Conservation (phyloP, 805 yeast genomes). For the Candida chauliodis region DNA sequence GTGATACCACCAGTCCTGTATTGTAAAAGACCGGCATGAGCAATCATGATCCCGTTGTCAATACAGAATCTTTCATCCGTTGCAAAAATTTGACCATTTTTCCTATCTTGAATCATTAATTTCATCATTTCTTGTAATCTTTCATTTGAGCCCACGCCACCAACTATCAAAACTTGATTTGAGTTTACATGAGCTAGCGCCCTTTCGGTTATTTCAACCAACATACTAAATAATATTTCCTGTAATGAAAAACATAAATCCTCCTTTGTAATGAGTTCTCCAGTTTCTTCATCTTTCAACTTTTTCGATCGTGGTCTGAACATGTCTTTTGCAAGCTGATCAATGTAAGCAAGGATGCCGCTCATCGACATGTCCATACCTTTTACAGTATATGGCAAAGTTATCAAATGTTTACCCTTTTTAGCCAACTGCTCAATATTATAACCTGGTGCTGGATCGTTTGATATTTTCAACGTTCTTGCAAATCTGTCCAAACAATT, state of each 20-base stretch:
- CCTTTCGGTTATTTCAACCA: constrained; percentile 95
- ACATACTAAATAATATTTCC: constrained; percentile 90
- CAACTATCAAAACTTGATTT: constrained; percentile 87
- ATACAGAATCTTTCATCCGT: constrained; percentile 97
- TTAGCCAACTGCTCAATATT: constrained; percentile 94
- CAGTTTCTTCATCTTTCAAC: constrained; percentile 37
- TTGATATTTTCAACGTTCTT: constrained; percentile 79
- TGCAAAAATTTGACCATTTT: constrained; percentile 81
- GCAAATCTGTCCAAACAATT: constrained; percentile 97
- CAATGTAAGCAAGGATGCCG: constrained; percentile 86
- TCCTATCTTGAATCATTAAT: constrained; percentile 83
- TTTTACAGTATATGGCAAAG: constrained; percentile 92
- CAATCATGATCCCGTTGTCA: constrained; percentile 98
- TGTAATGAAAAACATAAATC: constrained; percentile 92
- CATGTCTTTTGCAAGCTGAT: constrained; percentile 71
- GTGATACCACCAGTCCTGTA: constrained; percentile 73
- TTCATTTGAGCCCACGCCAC: constrained; percentile 97
- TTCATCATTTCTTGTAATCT: constrained; percentile 95
- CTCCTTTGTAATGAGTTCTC: constrained; percentile 64
- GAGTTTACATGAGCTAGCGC: constrained; percentile 97
- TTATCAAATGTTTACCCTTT: constrained; percentile 58
- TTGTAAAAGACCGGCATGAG: constrained; percentile 91
- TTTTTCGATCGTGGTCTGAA: constrained; percentile 45
- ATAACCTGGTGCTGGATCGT: constrained; percentile 96
- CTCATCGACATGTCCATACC: constrained; percentile 99